Conservation (phyloP, 352 stramenopile genomes). For the Phytopythium ostracodes region DNA sequence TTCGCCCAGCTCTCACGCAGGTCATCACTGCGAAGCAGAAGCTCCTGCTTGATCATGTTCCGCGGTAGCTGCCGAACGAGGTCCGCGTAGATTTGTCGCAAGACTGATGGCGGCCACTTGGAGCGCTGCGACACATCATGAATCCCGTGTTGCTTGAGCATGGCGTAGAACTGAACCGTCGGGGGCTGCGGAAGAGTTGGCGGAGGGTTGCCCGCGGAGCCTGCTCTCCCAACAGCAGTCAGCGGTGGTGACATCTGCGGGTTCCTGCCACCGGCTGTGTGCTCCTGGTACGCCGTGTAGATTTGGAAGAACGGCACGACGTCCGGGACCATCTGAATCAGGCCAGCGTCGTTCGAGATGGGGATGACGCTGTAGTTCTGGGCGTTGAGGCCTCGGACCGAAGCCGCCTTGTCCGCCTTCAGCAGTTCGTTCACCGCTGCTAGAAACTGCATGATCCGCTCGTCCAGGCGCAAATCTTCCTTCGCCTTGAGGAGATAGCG, state of each 20-base stretch:
- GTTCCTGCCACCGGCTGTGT: constrained; percentile 9
- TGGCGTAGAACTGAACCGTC: constrained; percentile 80
- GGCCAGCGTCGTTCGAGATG: constrained; percentile 66
- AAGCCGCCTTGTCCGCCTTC: constrained; percentile 33
- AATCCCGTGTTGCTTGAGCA: constrained; percentile 76
- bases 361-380: constrained; percentile 80
- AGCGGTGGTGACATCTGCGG: constrained; percentile 20
- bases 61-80: constrained; percentile 54
- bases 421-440: constrained; percentile 72
- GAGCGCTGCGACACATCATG: constrained; percentile 60
- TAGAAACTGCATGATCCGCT: constrained; percentile 90
- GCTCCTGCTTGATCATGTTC: constrained; percentile 66
- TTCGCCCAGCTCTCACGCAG: constrained; percentile 68
- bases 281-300: constrained; percentile 49
- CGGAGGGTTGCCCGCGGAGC: background rate
- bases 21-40: constrained; percentile 46
- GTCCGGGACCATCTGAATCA: constrained; percentile 87
- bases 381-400: constrained; percentile 36
- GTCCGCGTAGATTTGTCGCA: constrained; percentile 69
- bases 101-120: constrained; percentile 49
- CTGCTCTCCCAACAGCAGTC: background rate
- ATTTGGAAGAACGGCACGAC: constrained; percentile 82
- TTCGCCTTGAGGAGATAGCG: constrained; percentile 85
- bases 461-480: constrained; percentile 87
- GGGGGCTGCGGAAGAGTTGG: constrained; percentile 28